Base-by-base conservation (phyloP, 148 eudicot species). In the Amaranthus palmeri region DNA sequence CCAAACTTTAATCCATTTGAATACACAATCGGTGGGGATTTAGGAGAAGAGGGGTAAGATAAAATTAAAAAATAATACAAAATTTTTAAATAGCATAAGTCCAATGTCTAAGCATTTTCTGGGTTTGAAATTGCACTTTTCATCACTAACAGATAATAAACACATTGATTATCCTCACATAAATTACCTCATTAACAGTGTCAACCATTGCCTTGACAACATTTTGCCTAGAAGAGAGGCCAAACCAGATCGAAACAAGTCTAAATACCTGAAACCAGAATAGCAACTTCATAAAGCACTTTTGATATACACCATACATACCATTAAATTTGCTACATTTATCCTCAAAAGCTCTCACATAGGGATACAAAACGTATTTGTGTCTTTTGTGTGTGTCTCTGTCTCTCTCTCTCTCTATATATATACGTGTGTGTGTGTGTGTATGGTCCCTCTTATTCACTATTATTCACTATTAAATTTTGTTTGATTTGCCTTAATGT, bases 241-340 rank as follows among this genome's bases (percentile, higher is more conserved):
- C 80, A 77, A 95, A 95, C 98, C 98, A 95, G 78, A 95, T 82
- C 54, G 98, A 95, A 83, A 95, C 86, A 77, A 95, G 97, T 65
- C 98, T 96, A 83, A 95, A 95, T 55, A 95, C 98, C 98, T 95
- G 91, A 76, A 75, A 71, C 55, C 63, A 61, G 13, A 41, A 46
- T 11, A 53, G 48, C 52, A 69, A 60, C 44, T 17, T 66, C 54
- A 51, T 40, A 60, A 48, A n/a, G 12, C 49, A 66, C 13, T 14
- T 8, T n/a, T 47, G 57, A 7, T 45, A 25, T 25, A 25, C 36
- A 25, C 36, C 36, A 25, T 25, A 25, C 36, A 25, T 25, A 25
- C 36, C 0, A 25, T 25, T 25, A 25, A 25, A 25, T 25, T 25
- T 25, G 36, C 36, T 25, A 25, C 36, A 25, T 25, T 25, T 25